Evolutionary conservation across 495 filamentous ascomycete species (phyloP), one percentile per base, ranked within the genome.

Genomic region (Hyaloscypha hepaticicola): DNA sequence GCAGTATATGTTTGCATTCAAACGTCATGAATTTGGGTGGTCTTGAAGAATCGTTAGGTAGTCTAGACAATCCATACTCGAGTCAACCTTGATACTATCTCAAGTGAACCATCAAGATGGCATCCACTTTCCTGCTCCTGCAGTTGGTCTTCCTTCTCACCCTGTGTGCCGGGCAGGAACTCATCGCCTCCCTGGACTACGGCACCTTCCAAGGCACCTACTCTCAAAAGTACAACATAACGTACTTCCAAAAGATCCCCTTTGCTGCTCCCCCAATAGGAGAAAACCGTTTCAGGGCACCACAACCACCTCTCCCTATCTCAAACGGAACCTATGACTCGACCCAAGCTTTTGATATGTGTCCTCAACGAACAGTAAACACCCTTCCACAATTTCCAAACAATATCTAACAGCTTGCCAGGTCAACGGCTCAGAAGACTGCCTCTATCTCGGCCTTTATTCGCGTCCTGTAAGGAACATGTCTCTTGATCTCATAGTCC

Each of bases 221-320:
- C 68, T 78, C 85, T 81, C 29, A 82, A 84, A 60, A 48, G 1
- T 70, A 70, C 29, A 67, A 70, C 34, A 60, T 62, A 60, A 87
- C 83, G 65, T 85, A 83, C 61, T 87, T 84, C 72, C 77, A 73
- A 29, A 87, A 85, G 63, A 87, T 88, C 67, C 81, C 85, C 29
- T 88, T 83, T 70, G 84, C 83, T 3, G 81, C 83, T 27, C 83
- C 85, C 5, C 85, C 85, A 9, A 41, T 81, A 2, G 82, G 80
- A 22, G 70, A 82, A 58, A 72, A 83, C 12, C 73, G 85, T 19
- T 87, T 85, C 66, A 72, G 74, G 31, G 78, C 80, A 22, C 83
- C 85, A 1, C 64, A 77, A 21, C 64, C 68, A 24, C 78, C 85
- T 21, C 34, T 73, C 5, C 69, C 72, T 4, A 77, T 81, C 34